Base-by-base conservation (phyloP, 352 stramenopile genomes). In the Phytophthora boehmeriae region DNA sequence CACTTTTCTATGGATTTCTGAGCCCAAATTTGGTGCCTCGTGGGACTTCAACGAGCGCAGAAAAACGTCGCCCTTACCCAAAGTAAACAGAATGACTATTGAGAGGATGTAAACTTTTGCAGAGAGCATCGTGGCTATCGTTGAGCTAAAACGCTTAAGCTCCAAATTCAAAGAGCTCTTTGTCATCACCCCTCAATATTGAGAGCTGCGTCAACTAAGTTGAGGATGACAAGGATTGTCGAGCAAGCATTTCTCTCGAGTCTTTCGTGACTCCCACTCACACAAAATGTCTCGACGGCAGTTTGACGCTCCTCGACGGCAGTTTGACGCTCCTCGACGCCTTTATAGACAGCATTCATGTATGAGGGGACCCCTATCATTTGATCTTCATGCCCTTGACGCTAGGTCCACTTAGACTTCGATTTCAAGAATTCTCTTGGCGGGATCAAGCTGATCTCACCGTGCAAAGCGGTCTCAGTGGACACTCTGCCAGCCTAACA, bases 391-490 rank as follows among this genome's bases (percentile, higher is more conserved):
- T 20, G 38, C n/a, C n/a, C n/a, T n/a, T n/a, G n/a, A n/a, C 25
- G 11, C 48, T 20, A 34, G 22, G 19, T 25, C 9, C 30, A 54
- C 30, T 54, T 44, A 13, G 30, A 9, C 17, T 36, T 42, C 13
- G 30, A 45, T 6, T 34, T 74, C 14, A 25, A 45, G 32, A 27
- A 67, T 17, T 71, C 71, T 23, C 59, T 71, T 41, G 59, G 71
- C 0, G 66, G 70, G 16, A 66, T 74, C 32, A 49, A 56, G 20
- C 43, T 71, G n/a, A 43, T 71, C n/a, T 34, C 57, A 25, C 55
- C 58, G 47, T 74, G 66, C 55, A 63, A 67, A 62, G 41, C 50
- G 4, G 55, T 74, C 8, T 71, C 60, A 25, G 55, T 74, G 2
- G 41, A 47, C 11, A 34, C 54, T 22, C 22, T 74, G 3, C 23